Conservation (phyloP, 495 filamentous ascomycete genomes). For the Penicillium dipodomyicola region DNA sequence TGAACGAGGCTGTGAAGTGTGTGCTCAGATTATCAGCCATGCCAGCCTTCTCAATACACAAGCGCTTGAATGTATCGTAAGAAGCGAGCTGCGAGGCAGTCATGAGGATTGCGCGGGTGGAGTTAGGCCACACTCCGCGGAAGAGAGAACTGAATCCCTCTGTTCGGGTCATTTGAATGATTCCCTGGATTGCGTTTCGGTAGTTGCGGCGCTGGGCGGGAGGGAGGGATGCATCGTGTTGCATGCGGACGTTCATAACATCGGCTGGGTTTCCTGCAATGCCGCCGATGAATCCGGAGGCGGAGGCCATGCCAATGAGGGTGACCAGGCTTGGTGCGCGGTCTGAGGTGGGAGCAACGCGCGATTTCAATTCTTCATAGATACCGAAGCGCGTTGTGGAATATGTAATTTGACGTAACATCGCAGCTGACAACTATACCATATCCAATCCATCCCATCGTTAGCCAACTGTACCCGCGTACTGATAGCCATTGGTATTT, state of each 20-base stretch:
- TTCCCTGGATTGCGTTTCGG: slow-evolving; percentile 79
- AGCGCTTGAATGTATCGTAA: slow-evolving; percentile 86
- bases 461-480: slow-evolving; percentile 14
- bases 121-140: slow-evolving; percentile 90
- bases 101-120: slow-evolving; percentile 86
- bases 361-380: slow-evolving; percentile 86
- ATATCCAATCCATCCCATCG: slow-evolving; percentile 9
- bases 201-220: slow-evolving; percentile 76
- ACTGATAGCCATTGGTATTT: not conserved
- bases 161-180: slow-evolving; percentile 76
- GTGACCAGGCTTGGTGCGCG: slow-evolving; percentile 58
- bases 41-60: slow-evolving; percentile 63
- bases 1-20: slow-evolving; percentile 81
- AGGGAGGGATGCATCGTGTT: slow-evolving; percentile 85
- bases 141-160: slow-evolving; percentile 75
- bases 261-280: slow-evolving; percentile 91
- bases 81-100: slow-evolving; percentile 85
- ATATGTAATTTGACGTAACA: slow-evolving; percentile 89
- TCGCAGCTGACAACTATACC: slow-evolving; percentile 76
- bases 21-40: slow-evolving; percentile 77
- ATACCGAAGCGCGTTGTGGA: slow-evolving; percentile 90
- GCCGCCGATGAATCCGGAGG: slow-evolving; percentile 86
- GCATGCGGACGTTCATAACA: slow-evolving; percentile 97
- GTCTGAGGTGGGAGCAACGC: slow-evolving; percentile 41
- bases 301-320: slow-evolving; percentile 75